Conservation (phyloP, 2,329 filamentous ascomycete species). For the Cladophialophora chaetospira region DNA sequence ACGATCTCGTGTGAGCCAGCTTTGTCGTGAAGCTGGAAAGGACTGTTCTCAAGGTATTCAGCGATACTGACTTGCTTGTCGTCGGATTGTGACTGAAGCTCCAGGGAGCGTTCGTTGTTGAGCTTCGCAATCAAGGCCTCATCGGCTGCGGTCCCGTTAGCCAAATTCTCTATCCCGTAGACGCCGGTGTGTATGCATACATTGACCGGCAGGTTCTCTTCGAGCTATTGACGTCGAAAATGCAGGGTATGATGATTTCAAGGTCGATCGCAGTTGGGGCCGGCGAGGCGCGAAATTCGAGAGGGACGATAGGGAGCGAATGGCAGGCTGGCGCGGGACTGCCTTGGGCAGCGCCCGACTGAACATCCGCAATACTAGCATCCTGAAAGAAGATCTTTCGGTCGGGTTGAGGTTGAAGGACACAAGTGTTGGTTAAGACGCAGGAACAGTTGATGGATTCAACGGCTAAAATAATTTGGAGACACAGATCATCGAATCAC, state of each 20-base stretch:
- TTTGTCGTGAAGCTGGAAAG: conserved; percentile 77
- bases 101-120: conserved; percentile 77
- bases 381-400: conserved; percentile 49
- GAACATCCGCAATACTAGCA: conserved; percentile 70
- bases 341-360: conserved; percentile 68
- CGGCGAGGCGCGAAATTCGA: conserved; percentile 55
- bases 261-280: conserved; percentile 49
- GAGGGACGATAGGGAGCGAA: conserved; percentile 53
- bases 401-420: too few relatives aligned
- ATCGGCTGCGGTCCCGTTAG: conserved; percentile 55
- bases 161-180: background rate
- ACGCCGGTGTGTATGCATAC: conserved; percentile 38
- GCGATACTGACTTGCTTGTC: conserved; percentile 75
- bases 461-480: too few relatives aligned
- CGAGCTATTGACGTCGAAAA: conserved; percentile 50
- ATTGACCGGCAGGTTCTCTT: conserved; percentile 49
- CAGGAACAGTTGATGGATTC: background rate
- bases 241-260: conserved; percentile 46
- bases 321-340: conserved; percentile 58
- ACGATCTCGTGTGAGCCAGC: conserved; percentile 85
- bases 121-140: conserved; percentile 85
- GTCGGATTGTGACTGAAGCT: conserved; percentile 75
- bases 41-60: conserved; percentile 83
- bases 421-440: background rate
- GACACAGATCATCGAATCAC: too few relatives aligned